A percentile compares a stretch with the other conserved stretches of the same genome.
phyloP scores from a whole-genome alignment of 169 alveolate genomes.

The Cryptosporidium ubiquitum region DNA sequence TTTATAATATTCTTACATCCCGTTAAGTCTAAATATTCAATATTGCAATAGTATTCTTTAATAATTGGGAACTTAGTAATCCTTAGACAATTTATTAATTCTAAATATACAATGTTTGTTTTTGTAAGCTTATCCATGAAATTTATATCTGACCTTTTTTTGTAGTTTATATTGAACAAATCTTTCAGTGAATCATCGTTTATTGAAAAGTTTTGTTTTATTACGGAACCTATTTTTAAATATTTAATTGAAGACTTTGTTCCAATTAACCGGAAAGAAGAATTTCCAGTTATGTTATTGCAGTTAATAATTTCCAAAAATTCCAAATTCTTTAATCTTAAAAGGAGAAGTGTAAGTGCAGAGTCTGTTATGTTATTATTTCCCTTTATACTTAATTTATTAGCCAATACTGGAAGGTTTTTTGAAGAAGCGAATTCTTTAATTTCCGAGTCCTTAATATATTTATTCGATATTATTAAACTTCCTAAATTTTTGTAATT shows the following conservation, averaged over 20 bases:
- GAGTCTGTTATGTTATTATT: constrained; percentile 6
- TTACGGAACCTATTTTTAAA: constrained; percentile 2
- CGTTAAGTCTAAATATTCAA: constrained; percentile 44
- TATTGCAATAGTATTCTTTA: background rate
- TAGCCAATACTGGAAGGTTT: background rate
- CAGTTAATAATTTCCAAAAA: constrained; percentile 51
- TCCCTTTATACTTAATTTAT: background rate
- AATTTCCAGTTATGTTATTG: constrained; percentile 8
- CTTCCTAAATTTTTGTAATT: constrained; percentile 38
- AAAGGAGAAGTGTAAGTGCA: background rate
- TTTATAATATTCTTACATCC: constrained; percentile 35
- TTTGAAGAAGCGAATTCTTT: background rate
- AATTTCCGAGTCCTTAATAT: constrained; percentile 17
- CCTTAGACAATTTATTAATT: constrained; percentile 2
- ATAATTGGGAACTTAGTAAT: constrained; percentile 31
- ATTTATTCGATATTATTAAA: background rate
- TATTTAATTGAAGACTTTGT: constrained; percentile 12
- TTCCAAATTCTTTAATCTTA: constrained; percentile 44
- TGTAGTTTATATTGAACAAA: background rate
- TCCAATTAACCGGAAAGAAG: background rate
- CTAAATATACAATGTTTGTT: background rate
- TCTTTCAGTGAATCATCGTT: constrained; percentile 15
- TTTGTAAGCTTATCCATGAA: background rate
- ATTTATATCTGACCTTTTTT: background rate
- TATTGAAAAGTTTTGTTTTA: constrained; percentile 7